These are phyloP conservation scores for Borovskyia barvae DNA, from an alignment of 208 protist genomes.

Conservation along the genomic window DNA sequence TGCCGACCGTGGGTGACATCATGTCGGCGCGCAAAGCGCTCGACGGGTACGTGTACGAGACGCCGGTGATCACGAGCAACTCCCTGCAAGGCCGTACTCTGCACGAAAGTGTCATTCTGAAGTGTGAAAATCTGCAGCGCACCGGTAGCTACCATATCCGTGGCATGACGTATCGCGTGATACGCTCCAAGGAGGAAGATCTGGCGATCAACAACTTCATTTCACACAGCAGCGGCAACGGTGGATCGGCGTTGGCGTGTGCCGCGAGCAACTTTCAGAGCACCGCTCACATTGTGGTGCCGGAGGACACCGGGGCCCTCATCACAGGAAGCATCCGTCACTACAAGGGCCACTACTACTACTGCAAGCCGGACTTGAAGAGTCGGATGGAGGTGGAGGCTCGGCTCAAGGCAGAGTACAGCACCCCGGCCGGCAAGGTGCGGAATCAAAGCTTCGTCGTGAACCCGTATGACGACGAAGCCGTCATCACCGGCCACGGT, in stretches of 20 bases:
- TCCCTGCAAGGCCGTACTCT: constrained; percentile 40
- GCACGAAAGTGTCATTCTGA: constrained; percentile 61
- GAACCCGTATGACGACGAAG: constrained; percentile 91
- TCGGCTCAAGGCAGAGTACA: constrained; percentile 41
- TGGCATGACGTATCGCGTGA: constrained; percentile 70
- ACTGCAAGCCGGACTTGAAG: constrained; percentile 49
- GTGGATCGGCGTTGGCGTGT: constrained; percentile 89
- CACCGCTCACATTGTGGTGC: constrained; percentile 88
- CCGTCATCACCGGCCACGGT: constrained; percentile 90
- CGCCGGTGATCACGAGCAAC: constrained; percentile 62
- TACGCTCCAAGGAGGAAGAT: constrained; percentile 66
- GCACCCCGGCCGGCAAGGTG: constrained; percentile 32
- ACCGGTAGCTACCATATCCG: constrained; percentile 73
- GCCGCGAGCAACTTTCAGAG: constrained; percentile 73
- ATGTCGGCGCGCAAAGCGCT: constrained; percentile 67
- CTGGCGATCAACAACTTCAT: constrained; percentile 77
- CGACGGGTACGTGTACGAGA: constrained; percentile 67
- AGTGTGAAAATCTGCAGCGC: constrained; percentile 83
- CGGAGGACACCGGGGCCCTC: constrained; percentile 62
- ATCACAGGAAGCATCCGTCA: constrained; percentile 72
- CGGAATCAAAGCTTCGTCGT: constrained; percentile 74
- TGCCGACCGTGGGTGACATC: constrained; percentile 47
- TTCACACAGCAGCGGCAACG: constrained; percentile 91
- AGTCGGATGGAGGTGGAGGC: constrained; percentile 34
- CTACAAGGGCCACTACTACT: constrained; percentile 53